Base-by-base conservation (phyloP, 768 basidiomycete genomes). In the Polyporus arcularius region DNA sequence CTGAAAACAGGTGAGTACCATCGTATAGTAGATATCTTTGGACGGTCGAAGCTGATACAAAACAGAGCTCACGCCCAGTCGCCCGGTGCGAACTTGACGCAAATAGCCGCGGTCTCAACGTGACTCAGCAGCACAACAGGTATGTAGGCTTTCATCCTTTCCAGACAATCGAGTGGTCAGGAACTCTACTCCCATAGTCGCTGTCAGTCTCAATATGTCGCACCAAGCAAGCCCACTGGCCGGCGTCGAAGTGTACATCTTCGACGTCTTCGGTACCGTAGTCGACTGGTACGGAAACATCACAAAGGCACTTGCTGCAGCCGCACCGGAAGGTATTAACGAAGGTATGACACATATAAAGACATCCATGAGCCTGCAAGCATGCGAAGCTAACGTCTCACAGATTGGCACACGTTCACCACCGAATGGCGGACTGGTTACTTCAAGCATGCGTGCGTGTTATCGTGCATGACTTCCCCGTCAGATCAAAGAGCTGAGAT, bases 381-480 rank as follows among this genome's bases (percentile, higher is more conserved):
- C 8, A 47, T 18, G 4, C 31, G n/a, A 10, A 31, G 28, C 21
- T 4, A 8, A 16, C 4, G 10, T 4, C 21, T 21, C 2, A 12
- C 40, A 62, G 73, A 82, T 62, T 83, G 82, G 81, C 53, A 56
- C 3, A 76, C 74, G 14, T 86, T 88, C 65, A 81, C 84, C 0
- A 70, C 75, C 42, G 80, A 84, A 64, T 88, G 86, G 86, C 76
- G 86, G 51, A 71, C 65, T 2, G 81, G 80, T 0, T 88, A 87
- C 63, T 58, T 78, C 35, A 55, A 61, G 10, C 76, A 72, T 39
- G 82, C 82, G 83, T 84, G 50, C 28, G 80, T 28, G 1, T 26
- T 26, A 26, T 2, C 21, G 21, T 26, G 21, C 21, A 26, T 26
- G 21, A 26, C 21, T 26, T 26, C 21, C 21, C 1, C 21, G 21